phyloP scores from a whole-genome alignment of 306 rosid species.

The Trichosanthes truncata region DNA sequence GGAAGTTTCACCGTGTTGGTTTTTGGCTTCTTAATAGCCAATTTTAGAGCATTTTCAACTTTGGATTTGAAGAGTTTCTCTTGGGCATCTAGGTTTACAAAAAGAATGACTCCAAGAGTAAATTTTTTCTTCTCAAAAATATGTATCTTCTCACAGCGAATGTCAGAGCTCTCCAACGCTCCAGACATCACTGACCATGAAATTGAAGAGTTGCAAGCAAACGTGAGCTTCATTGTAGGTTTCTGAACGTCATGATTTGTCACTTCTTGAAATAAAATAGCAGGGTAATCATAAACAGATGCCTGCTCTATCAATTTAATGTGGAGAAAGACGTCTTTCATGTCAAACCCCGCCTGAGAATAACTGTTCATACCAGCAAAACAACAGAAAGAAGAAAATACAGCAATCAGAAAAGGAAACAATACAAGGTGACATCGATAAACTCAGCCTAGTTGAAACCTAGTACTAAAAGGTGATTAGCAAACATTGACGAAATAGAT shows the following conservation, averaged over 20 bases:
- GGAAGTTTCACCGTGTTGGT: conserved; percentile 63
- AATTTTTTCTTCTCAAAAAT: conserved; percentile 84
- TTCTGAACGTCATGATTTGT: conserved; percentile 46
- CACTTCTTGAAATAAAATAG: conserved; percentile 68
- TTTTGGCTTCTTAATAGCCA: conserved; percentile 60
- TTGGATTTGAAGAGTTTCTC: conserved; percentile 49
- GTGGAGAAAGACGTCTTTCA: conserved; percentile 89
- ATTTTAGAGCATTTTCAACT: conserved; percentile 66
- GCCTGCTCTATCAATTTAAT: conserved; percentile 76
- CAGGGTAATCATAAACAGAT: conserved; percentile 54
- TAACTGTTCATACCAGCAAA: conserved; percentile 38
- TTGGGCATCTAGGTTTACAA: conserved; percentile 49
- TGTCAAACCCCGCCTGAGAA: conserved; percentile 79
- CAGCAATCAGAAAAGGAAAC: not conserved
- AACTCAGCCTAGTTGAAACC: not conserved
- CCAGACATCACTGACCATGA: conserved; percentile 77
- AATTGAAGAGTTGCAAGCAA: conserved; percentile 73
- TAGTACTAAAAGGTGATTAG: not conserved
- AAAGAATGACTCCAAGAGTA: conserved; percentile 62
- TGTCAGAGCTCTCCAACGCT: conserved; percentile 54
- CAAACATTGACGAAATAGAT: not conserved
- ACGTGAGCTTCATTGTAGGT: conserved; percentile 57
- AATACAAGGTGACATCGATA: not conserved
- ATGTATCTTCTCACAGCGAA: conserved; percentile 79
- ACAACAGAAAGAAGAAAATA: not conserved